A percentile compares a stretch with the other conserved stretches of the same genome.
phyloP scores from a whole-genome alignment of 2,329 filamentous ascomycete species.

The Phaeoacremonium minimum region DNA sequence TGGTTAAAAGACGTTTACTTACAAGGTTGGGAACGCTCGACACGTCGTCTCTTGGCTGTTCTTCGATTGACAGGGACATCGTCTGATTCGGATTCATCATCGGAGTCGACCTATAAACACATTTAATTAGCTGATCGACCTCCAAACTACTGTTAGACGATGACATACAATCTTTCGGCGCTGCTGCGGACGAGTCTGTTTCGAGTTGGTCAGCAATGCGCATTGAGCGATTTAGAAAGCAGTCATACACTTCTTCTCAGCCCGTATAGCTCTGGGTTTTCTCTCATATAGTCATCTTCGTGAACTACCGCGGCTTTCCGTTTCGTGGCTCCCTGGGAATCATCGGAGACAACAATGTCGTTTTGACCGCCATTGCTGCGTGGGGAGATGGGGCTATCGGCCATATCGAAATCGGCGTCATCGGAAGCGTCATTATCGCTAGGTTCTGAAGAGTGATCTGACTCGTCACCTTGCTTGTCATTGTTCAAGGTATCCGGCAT shows the following conservation, averaged over 20 bases:
- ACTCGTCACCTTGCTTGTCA: constrained; percentile 26
- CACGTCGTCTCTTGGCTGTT: constrained; percentile 64
- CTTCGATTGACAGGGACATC: constrained; percentile 53
- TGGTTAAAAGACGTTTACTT: constrained; percentile 24
- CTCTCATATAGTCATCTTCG: constrained; percentile 80
- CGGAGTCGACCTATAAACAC: constrained; percentile 40
- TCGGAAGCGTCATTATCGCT: constrained; percentile 55
- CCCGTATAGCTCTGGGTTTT: constrained; percentile 93
- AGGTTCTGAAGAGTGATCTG: constrained; percentile 42
- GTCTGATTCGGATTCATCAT: constrained; percentile 71
- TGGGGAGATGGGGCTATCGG: constrained; percentile 48
- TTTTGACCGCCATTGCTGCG: constrained; percentile 43
- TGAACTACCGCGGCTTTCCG: constrained; percentile 60
- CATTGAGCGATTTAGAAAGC: constrained; percentile 4
- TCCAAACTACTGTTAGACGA: no score
- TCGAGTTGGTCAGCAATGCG: constrained; percentile 23
- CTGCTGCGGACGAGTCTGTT: constrained; percentile 52
- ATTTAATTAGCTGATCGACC: constrained; percentile 15
- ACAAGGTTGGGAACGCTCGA: constrained; percentile 62
- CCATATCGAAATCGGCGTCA: constrained; percentile 74
- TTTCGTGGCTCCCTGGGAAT: constrained; percentile 66
- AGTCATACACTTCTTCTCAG: constrained; percentile 80
- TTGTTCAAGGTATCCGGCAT: constrained; percentile 31
- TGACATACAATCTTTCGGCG: constrained; percentile 52
- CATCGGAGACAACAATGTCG: constrained; percentile 65